Conservation (phyloP, 306 rosid genomes). For the Psophocarpus tetragonolobus region DNA sequence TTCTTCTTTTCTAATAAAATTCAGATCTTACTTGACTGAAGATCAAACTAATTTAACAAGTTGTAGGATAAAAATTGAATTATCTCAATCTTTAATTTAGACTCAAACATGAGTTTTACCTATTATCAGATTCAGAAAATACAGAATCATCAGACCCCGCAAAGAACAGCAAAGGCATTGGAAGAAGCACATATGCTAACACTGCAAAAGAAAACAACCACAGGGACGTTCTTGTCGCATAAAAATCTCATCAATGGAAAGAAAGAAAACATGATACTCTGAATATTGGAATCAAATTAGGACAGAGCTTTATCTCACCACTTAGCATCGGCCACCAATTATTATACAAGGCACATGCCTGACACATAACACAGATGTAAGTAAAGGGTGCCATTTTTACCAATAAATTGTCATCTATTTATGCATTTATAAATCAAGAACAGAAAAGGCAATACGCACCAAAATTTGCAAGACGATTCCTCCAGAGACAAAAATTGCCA, state of each 20-base stretch:
- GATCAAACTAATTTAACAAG: slow-evolving; percentile 7
- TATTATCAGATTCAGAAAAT: slow-evolving; percentile 58
- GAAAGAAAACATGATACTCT: background rate
- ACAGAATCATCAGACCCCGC: slow-evolving; percentile 63
- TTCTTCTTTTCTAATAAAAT: background rate
- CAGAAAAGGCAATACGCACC: slow-evolving; percentile 54
- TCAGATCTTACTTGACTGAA: background rate
- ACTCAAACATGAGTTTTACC: slow-evolving; percentile 40
- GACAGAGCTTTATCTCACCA: slow-evolving; percentile 48
- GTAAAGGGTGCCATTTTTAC: background rate
- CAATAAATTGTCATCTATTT: slow-evolving; percentile 15
- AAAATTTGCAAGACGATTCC: slow-evolving; percentile 87
- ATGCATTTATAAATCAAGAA: background rate
- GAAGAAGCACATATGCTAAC: slow-evolving; percentile 78
- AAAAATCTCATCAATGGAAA: background rate
- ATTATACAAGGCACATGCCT: slow-evolving; percentile 93
- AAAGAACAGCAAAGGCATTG: slow-evolving; percentile 82
- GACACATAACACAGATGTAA: slow-evolving; percentile 40
- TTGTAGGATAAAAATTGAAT: background rate
- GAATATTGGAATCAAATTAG: background rate
- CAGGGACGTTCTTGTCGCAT: background rate
- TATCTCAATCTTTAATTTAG: background rate
- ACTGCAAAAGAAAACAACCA: slow-evolving; percentile 56
- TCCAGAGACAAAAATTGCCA: slow-evolving; percentile 85
- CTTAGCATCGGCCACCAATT: slow-evolving; percentile 99